Base-by-base conservation (phyloP, 305 asterid genomes). In the Fraxinus baroniana region DNA sequence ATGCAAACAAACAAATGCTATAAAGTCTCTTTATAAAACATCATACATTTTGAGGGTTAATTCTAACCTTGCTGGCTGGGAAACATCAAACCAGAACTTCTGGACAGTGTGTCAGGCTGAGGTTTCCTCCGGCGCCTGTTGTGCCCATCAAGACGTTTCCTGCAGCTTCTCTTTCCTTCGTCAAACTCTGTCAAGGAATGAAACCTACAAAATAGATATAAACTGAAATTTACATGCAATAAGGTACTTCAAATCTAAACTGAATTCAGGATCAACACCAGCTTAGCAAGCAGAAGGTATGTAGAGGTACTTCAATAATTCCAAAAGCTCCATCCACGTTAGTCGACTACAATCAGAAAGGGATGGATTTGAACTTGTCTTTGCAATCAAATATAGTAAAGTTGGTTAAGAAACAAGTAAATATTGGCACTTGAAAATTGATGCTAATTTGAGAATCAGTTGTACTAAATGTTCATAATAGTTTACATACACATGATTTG, bases 141-240 rank as follows among this genome's bases (percentile, higher is more conserved):
- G 79, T 89, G 92, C 35, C 89, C 92, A n/a, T 90, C 92, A 8
- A 89, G 87, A 76, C 92, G 92, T 41, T 87, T 89, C 64, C 92
- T 87, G 64, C 92, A 89, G 80, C 92, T 89, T 57, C 92, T 88
- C 82, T 89, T 89, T 12, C 90, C 90, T 81, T 89, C 90, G 76
- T 89, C 92, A 83, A 89, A 89, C 80, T 89, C 92, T 83, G 82
- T 82, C 82, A 89, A 77, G 24, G 86, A 82, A 84, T 89, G 92
- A 80, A 89, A 89, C 82, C 92, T 89, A 75, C 4, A 55, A 35
- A n/a, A 68, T 18, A 28, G 22, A 13, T 5, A 28, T 10, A 68
- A 68, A 68, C 1, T 68, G 20, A 17, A 68, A 68, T 68, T 68
- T 68, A 68, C 36, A 26, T 28, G 9, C 74, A 28, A 68, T 30